Evolutionary conservation across 2,329 filamentous ascomycete species (phyloP).

Genomic region (Phialocephala subalpina): DNA sequence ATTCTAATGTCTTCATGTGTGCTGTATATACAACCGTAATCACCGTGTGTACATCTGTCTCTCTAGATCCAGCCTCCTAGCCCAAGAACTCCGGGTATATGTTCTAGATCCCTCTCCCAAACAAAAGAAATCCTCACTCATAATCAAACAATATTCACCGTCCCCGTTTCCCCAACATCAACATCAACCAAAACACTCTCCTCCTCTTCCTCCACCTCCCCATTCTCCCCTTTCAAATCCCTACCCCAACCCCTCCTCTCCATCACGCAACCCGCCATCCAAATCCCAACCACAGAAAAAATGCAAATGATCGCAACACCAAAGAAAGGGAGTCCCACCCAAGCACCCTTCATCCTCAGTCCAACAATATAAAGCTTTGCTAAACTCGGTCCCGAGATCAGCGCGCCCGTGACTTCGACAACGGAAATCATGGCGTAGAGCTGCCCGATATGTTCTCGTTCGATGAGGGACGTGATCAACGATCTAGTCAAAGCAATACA

Average conservation of each 20-base stretch:
- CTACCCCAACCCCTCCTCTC: constrained; percentile 7
- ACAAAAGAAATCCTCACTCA: too few relatives aligned
- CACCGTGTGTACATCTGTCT: too few relatives aligned
- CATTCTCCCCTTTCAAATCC: neutral
- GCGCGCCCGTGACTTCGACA: constrained; percentile 36
- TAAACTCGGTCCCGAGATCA: constrained; percentile 36
- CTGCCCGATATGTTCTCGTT: constrained; percentile 37
- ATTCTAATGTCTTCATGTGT: too few relatives aligned
- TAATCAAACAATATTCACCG: constrained; percentile 1
- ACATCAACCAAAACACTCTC: neutral
- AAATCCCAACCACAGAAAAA: constrained; percentile 30
- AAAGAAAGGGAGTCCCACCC: constrained; percentile 41
- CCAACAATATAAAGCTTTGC: constrained; percentile 38
- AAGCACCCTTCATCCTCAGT: constrained; percentile 34
- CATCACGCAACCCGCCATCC: constrained; percentile 29
- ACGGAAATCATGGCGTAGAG: constrained; percentile 40
- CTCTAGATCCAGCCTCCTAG: neutral
- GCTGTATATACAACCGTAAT: too few relatives aligned
- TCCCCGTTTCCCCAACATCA: neutral
- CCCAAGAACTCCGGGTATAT: neutral
- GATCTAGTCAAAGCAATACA: constrained; percentile 32
- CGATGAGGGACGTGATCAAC: constrained; percentile 39
- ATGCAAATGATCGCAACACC: constrained; percentile 27
- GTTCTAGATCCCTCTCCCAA: neutral
- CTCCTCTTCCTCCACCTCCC: constrained; percentile 7